phyloP scores from a whole-genome alignment of 371 early-diverging fungal species.

The Batkoa obscura region DNA sequence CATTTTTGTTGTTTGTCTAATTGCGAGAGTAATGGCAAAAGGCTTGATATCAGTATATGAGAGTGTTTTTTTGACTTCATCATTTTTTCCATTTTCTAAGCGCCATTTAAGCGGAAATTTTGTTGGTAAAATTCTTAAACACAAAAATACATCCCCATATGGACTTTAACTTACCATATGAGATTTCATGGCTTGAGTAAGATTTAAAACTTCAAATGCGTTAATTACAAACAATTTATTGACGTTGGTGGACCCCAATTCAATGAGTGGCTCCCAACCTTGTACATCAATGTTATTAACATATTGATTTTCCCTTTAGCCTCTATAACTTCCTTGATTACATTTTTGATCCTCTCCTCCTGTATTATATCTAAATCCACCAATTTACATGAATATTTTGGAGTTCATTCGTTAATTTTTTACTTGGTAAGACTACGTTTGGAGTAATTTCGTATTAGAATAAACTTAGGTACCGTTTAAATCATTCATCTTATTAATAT shows the following conservation, averaged over 20 bases:
- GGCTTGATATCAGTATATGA: too few relatives aligned
- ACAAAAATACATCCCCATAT: too few relatives aligned
- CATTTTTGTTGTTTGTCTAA: constrained; percentile 16
- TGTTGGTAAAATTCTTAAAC: too few relatives aligned
- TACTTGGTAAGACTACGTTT: background rate
- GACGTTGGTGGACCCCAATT: constrained; percentile 19
- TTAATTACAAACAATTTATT: constrained; percentile 29
- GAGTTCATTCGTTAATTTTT: background rate
- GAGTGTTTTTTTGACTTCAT: too few relatives aligned
- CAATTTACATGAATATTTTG: background rate
- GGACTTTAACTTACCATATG: constrained; percentile 19
- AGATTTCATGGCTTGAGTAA: constrained; percentile 23
- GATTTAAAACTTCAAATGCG: constrained; percentile 23
- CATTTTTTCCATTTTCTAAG: too few relatives aligned
- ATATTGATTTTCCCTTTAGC: constrained; percentile 13
- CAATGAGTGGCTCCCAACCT: constrained; percentile 21
- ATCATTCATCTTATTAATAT: too few relatives aligned
- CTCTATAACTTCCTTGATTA: background rate
- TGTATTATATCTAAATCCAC: background rate
- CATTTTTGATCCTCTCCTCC: background rate
- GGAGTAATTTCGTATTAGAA: too few relatives aligned
- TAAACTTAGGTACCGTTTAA: too few relatives aligned
- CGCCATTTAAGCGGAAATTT: too few relatives aligned
- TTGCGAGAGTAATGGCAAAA: background rate
- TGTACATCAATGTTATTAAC: constrained; percentile 25